Percentiles rank a stretch among this genome's conserved stretches.
Conservation (phyloP, 176 grass and related monocot species). For the Hordeum vulgare region MorexV3_pseudomolecules_assembly NC_058518.1:485782825-485783324, state of each 20-base stretch:
- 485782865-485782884: neutral
- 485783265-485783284: neutral
- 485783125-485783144: neutral
- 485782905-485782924: neutral
- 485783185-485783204: neutral
- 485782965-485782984: too few relatives aligned
- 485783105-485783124: neutral
- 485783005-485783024: too few relatives aligned
- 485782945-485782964: too few relatives aligned
- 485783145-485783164: neutral
- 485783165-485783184: neutral
- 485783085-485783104: neutral
- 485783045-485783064: too few relatives aligned
- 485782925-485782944: neutral
- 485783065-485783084: neutral
- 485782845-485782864: neutral
- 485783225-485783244: too few relatives aligned
- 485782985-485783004: too few relatives aligned
- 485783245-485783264: neutral
- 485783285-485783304: neutral
- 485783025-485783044: too few relatives aligned
- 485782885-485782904: too few relatives aligned
- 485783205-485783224: too few relatives aligned
- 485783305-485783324: neutral
- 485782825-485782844: neutral